Percentiles rank a stretch among this genome's conserved stretches.
phyloP scores from a whole-genome alignment of 345 rosid genomes.

The Citropsis articulata region DNA sequence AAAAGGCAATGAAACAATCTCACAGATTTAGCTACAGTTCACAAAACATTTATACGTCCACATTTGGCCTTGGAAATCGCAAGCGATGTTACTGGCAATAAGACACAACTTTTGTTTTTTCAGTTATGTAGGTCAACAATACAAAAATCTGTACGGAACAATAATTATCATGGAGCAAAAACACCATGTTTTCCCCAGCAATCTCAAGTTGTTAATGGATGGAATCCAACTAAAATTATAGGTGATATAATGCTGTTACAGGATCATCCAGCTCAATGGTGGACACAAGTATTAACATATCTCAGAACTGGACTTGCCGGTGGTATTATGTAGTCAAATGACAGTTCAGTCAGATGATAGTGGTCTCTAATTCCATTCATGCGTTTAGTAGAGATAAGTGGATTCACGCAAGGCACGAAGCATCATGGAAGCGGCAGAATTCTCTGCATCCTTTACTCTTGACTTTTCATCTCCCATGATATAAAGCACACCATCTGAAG shows the following conservation, averaged over 20 bases:
- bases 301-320: background rate
- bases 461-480: slow-evolving; percentile 50
- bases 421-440: slow-evolving; percentile 66
- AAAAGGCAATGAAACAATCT: background rate
- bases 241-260: background rate
- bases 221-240: background rate
- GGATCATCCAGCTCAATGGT: background rate
- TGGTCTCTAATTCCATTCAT: background rate
- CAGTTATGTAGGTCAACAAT: background rate
- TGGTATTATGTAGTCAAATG: background rate
- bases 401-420: slow-evolving; percentile 38
- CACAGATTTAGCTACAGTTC: background rate
- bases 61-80: background rate
- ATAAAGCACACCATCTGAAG: slow-evolving; percentile 25
- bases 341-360: background rate
- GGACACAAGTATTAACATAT: background rate
- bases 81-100: background rate
- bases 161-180: background rate
- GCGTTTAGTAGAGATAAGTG: slow-evolving; percentile 19
- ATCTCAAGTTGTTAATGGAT: background rate
- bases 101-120: background rate
- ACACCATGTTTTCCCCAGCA: background rate
- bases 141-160: background rate
- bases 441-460: slow-evolving; percentile 58
- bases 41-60: background rate